A percentile compares a stretch with the other conserved stretches of the same genome.
Evolutionary conservation across 345 rosid genomes (phyloP).

Genomic region (Eucalyptus virginea): DNA sequence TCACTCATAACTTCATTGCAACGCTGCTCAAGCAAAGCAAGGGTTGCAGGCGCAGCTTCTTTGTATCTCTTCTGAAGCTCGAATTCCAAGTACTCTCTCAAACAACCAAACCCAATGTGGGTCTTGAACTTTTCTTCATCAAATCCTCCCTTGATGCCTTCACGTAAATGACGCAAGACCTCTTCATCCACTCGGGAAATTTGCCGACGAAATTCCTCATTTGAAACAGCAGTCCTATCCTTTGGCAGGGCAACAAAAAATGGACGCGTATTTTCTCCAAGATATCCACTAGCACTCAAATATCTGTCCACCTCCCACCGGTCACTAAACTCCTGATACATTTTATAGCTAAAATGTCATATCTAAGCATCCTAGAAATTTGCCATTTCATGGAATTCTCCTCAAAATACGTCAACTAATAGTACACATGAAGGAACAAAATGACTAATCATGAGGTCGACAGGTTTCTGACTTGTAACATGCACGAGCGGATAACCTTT

Average conservation of each 20-base stretch:
- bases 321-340: conserved; percentile 63
- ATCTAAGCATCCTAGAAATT: not conserved
- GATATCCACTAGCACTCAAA: conserved; percentile 91
- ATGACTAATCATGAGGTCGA: not conserved
- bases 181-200: conserved; percentile 76
- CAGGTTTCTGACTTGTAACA: not conserved
- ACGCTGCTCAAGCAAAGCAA: conserved; percentile 92
- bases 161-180: conserved; percentile 58
- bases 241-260: conserved; percentile 88
- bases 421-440: not conserved
- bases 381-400: not conserved
- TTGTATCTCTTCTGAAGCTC: conserved; percentile 94
- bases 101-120: conserved; percentile 63
- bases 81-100: conserved; percentile 75
- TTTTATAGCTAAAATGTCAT: not conserved
- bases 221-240: conserved; percentile 65
- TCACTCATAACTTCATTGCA: conserved; percentile 62
- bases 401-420: not conserved
- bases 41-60: conserved; percentile 93
- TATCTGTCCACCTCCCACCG: conserved; percentile 90
- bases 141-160: conserved; percentile 80
- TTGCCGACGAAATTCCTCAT: conserved; percentile 85
- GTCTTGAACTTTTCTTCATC: conserved; percentile 82
- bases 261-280: conserved; percentile 80
- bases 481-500: not conserved